A percentile compares a stretch with the other conserved stretches of the same genome.
These are phyloP conservation scores for Petrea volubilis DNA, from an alignment of 257 asterid species.

Conservation along the genomic window DNA sequence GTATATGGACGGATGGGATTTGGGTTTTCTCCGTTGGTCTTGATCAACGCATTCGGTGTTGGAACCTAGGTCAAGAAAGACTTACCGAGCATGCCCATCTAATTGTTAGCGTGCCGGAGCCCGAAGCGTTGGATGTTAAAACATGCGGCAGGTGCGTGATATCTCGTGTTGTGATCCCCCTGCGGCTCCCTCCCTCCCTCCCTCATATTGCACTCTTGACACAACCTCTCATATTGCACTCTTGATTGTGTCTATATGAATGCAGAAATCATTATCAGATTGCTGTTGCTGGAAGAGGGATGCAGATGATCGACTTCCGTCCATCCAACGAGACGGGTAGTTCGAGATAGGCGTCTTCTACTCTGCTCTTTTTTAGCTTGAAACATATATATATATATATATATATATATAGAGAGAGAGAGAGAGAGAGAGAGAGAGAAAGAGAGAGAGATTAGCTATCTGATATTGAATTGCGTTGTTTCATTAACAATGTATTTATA, in stretches of 20 bases:
- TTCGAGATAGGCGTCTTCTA: constrained; percentile 16
- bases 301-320: constrained; percentile 80
- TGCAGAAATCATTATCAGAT: constrained; percentile 79
- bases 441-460: too few relatives aligned
- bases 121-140: constrained; percentile 85
- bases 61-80: constrained; percentile 56
- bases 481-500: too few relatives aligned
- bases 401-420: too few relatives aligned
- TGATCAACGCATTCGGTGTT: constrained; percentile 92
- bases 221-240: too few relatives aligned
- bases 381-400: too few relatives aligned
- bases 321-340: constrained; percentile 37
- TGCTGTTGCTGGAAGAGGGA: constrained; percentile 94
- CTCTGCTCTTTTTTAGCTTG: too few relatives aligned
- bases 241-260: constrained; percentile 5
- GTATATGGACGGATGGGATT: constrained; percentile 90
- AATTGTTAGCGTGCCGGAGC: constrained; percentile 89
- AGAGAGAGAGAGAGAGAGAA: too few relatives aligned
- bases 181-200: neutral
- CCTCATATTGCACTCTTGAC: too few relatives aligned
- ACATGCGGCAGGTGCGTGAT: constrained; percentile 55
- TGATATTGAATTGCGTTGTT: too few relatives aligned
- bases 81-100: constrained; percentile 61
- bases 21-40: constrained; percentile 94
- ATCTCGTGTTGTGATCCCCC: neutral